Conservation (phyloP, 257 asterid species). For the Asclepias syriaca region DNA sequence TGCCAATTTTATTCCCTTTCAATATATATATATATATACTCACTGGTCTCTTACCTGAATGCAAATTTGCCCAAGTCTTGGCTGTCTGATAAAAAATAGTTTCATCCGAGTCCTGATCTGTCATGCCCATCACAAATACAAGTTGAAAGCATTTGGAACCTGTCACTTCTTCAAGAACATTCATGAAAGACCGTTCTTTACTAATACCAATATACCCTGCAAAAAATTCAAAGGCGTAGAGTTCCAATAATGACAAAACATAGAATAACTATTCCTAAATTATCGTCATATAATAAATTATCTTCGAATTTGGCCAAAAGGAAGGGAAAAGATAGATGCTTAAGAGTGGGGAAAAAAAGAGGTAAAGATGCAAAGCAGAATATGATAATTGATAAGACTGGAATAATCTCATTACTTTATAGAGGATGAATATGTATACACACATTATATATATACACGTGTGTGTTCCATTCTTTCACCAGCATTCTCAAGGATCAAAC, state of each 20-base stretch:
- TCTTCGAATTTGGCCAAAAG: not conserved
- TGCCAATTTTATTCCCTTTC: too few relatives aligned
- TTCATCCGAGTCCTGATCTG: too few relatives aligned
- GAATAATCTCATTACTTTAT: not conserved
- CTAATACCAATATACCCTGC: not conserved
- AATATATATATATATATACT: too few relatives aligned
- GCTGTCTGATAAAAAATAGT: too few relatives aligned
- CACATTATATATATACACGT: not conserved
- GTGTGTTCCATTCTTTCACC: not conserved
- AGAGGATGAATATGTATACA: not conserved
- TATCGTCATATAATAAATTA: slow-evolving; percentile 8
- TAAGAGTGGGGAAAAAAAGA: too few relatives aligned
- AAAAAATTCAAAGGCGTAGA: not conserved
- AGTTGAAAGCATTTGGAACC: not conserved
- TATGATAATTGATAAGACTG: not conserved
- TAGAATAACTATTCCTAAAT: not conserved
- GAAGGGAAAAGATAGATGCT: not conserved
- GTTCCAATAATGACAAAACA: not conserved
- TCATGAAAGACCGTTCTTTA: not conserved
- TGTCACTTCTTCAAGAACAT: slow-evolving; percentile 1
- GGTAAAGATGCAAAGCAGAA: not conserved
- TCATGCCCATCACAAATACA: not conserved
- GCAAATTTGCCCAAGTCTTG: too few relatives aligned
- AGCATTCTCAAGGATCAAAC: not conserved
- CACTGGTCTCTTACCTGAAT: too few relatives aligned